Conservation (phyloP, 305 asterid species). For the Fraxinus xanthoxyloides region DNA sequence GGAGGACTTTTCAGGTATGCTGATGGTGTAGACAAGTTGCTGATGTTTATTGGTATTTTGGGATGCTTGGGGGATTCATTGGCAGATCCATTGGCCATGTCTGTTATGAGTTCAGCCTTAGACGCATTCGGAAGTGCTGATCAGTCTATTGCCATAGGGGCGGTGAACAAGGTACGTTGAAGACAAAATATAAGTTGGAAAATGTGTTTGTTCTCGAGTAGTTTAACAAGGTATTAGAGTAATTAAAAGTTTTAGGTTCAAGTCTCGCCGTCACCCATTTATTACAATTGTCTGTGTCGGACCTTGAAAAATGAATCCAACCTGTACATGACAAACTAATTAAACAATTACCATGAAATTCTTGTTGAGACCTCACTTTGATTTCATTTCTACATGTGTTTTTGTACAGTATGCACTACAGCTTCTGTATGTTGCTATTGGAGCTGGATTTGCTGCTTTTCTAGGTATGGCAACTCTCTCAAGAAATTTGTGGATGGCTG, state of each 20-base stretch:
- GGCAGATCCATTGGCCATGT: conserved; percentile 43
- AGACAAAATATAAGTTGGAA: not conserved
- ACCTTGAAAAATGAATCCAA: not conserved
- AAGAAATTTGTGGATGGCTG: not conserved
- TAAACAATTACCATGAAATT: not conserved
- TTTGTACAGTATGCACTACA: conserved; percentile 55
- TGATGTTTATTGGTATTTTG: conserved; percentile 43
- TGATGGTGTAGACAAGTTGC: conserved; percentile 38
- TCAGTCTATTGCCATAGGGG: conserved; percentile 29
- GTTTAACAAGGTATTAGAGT: not conserved
- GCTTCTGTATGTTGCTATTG: conserved; percentile 63
- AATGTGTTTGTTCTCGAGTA: not conserved
- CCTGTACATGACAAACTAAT: not conserved
- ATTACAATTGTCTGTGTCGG: not conserved
- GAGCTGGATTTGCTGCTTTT: conserved; percentile 66
- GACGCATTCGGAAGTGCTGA: conserved; percentile 49
- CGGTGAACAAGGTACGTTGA: conserved; percentile 48
- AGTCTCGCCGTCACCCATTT: not conserved
- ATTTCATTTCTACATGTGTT: not conserved
- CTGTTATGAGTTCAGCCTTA: conserved; percentile 39
- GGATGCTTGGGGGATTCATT: conserved; percentile 52
- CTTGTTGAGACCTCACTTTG: not conserved
- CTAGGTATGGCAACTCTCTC: conserved; percentile 42
- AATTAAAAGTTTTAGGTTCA: not conserved
- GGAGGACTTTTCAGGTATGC: conserved; percentile 46